These are phyloP conservation scores for Alectoria sarmentosa DNA, from an alignment of 495 filamentous ascomycete species.

Conservation along the genomic window DNA sequence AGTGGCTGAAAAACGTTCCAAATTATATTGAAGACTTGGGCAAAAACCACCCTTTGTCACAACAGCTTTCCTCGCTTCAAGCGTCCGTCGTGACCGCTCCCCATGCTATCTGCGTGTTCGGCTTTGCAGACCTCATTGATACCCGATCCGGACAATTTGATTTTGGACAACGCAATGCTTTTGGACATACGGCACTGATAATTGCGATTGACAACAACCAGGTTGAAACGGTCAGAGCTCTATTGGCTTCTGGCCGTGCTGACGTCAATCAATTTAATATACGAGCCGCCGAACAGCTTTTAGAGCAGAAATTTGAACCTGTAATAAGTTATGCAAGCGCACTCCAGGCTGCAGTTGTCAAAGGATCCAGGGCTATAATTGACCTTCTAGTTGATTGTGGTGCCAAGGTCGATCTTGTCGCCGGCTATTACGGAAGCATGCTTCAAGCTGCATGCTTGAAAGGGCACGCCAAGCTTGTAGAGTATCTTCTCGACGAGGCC, in stretches of 20 bases:
- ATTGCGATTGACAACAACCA: conserved; percentile 15
- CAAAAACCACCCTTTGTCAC: conserved; percentile 6
- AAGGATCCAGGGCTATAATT: neutral
- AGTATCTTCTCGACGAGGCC: conserved; percentile 1
- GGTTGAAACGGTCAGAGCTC: conserved; percentile 7
- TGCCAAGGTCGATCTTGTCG: conserved; percentile 1
- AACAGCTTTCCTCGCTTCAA: conserved; percentile 10
- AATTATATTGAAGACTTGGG: conserved; percentile 1
- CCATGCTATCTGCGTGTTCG: conserved; percentile 15
- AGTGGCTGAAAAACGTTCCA: conserved; percentile 12
- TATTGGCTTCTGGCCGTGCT: neutral
- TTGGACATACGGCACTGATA: conserved; percentile 12
- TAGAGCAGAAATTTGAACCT: conserved; percentile 8
- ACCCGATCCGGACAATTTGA: neutral
- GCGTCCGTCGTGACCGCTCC: conserved; percentile 9
- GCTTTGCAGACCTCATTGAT: conserved; percentile 11
- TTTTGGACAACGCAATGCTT: conserved; percentile 8
- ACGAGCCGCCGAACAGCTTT: conserved; percentile 11
- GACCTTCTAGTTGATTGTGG: neutral
- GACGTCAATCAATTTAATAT: conserved; percentile 15
- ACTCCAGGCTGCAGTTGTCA: conserved; percentile 2
- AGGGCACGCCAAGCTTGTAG: neutral
- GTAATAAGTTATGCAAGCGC: conserved; percentile 3
- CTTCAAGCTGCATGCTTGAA: conserved; percentile 5
- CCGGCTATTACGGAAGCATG: conserved; percentile 6